Evolutionary conservation across 1,284 basidiomycete species (phyloP).

Genomic region (Apiotrichum laibachii): DNA sequence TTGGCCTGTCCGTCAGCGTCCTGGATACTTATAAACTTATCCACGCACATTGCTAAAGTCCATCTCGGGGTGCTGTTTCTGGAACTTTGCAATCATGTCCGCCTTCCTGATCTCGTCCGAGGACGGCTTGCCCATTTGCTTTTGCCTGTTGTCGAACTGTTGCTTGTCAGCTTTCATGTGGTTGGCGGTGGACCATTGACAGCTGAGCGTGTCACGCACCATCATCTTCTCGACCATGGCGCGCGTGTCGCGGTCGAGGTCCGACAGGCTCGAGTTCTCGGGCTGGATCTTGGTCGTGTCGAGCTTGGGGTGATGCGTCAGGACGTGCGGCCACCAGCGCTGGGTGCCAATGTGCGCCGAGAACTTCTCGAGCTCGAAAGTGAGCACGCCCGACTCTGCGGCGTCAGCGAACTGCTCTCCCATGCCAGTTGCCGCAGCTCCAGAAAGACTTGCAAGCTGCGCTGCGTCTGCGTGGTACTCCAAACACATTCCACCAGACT

Average conservation of each 20-base stretch:
- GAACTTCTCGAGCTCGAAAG: conserved; percentile 50
- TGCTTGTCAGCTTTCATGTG: conserved; percentile 1
- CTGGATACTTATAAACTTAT: too few relatives aligned
- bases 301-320: conserved; percentile 93
- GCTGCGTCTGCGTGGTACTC: background rate
- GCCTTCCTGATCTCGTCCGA: conserved; percentile 86
- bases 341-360: conserved; percentile 44
- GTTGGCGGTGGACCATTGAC: background rate
- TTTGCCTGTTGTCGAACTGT: conserved; percentile 96
- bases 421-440: background rate
- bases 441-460: too few relatives aligned
- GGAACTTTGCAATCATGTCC: conserved; percentile 86
- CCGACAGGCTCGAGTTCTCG: conserved; percentile 90
- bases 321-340: conserved; percentile 97
- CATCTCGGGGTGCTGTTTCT: conserved; percentile 84
- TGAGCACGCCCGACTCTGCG: conserved; percentile 42
- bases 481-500: too few relatives aligned
- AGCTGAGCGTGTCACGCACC: conserved; percentile 57
- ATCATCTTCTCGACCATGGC: conserved; percentile 99
- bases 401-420: background rate
- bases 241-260: conserved; percentile 74
- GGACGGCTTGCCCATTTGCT: conserved; percentile 93
- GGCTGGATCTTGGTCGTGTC: conserved; percentile 96
- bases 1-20: conserved; percentile 16
- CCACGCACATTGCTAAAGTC: conserved; percentile 83